A percentile compares a stretch with the other conserved stretches of the same genome.
Conservation (phyloP, 805 yeast species). For the Candida patagonica region DNA sequence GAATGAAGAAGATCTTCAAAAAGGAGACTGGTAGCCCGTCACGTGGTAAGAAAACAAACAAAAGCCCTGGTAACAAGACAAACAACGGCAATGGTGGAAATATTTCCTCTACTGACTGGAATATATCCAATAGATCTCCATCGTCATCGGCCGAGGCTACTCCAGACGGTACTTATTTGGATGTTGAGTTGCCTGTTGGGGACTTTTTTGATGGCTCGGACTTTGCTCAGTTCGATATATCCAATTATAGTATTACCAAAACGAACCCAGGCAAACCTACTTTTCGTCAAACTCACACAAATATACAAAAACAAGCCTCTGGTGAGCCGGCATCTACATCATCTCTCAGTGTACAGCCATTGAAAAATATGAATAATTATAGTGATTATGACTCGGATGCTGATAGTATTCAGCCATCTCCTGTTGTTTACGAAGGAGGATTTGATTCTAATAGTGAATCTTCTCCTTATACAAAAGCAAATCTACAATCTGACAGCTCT, state of each 20-base stretch:
- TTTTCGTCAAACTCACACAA: no score
- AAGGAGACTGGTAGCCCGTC: no score
- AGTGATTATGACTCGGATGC: constrained; percentile 7
- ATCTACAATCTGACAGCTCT: not conserved
- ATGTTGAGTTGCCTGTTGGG: no score
- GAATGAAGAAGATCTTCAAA: no score
- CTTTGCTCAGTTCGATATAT: constrained; percentile 3
- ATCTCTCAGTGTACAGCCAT: no score
- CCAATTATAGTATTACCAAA: not conserved
- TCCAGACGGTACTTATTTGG: no score
- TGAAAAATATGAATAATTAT: not conserved
- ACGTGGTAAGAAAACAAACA: no score
- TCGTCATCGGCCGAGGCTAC: no score
- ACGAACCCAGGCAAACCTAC: not conserved
- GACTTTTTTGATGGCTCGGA: not conserved
- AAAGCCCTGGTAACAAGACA: no score
- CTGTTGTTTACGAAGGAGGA: constrained; percentile 4
- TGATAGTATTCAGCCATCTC: constrained; percentile 12
- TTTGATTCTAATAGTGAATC: not conserved
- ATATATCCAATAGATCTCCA: no score
- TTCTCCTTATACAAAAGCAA: not conserved
- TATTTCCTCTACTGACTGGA: no score
- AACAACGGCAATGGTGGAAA: no score
- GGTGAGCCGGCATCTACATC: not conserved
- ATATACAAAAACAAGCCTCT: not conserved